phyloP scores from a whole-genome alignment of 805 yeast species.

The Peterozyma xylosa region DNA sequence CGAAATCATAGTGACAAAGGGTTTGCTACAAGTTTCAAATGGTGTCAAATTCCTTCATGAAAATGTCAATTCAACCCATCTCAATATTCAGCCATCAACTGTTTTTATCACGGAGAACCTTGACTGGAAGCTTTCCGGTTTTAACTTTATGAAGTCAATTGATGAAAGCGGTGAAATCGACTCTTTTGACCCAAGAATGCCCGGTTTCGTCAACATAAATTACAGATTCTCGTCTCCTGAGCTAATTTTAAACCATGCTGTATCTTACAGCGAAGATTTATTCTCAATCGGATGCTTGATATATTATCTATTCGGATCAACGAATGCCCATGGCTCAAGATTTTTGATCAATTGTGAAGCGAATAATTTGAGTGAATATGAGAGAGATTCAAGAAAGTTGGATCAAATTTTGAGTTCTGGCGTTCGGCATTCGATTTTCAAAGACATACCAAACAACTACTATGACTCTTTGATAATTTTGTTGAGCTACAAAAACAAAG shows the following conservation, averaged over 20 bases:
- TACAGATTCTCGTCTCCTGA: constrained; percentile 83
- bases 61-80: constrained; percentile 65
- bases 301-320: constrained; percentile 53
- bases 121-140: constrained; percentile 90
- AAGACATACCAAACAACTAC: constrained; percentile 54
- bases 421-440: constrained; percentile 40
- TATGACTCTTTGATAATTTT: constrained; percentile 42
- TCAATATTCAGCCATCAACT: constrained; percentile 72
- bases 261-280: constrained; percentile 67
- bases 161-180: constrained; percentile 48
- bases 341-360: constrained; percentile 34
- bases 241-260: constrained; percentile 54
- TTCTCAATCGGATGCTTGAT: constrained; percentile 80
- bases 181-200: constrained; percentile 69
- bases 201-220: constrained; percentile 61
- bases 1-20: constrained; percentile 66
- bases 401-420: constrained; percentile 22
- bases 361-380: constrained; percentile 50
- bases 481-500: constrained; percentile 45
- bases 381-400: constrained; percentile 39
- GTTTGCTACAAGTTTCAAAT: constrained; percentile 68
- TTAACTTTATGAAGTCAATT: constrained; percentile 43
- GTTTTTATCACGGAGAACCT: constrained; percentile 74
- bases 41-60: constrained; percentile 81
- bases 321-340: constrained; percentile 20